phyloP scores from a whole-genome alignment of 176 grass and related monocot genomes.

The Dactylis glomerata region DNA sequence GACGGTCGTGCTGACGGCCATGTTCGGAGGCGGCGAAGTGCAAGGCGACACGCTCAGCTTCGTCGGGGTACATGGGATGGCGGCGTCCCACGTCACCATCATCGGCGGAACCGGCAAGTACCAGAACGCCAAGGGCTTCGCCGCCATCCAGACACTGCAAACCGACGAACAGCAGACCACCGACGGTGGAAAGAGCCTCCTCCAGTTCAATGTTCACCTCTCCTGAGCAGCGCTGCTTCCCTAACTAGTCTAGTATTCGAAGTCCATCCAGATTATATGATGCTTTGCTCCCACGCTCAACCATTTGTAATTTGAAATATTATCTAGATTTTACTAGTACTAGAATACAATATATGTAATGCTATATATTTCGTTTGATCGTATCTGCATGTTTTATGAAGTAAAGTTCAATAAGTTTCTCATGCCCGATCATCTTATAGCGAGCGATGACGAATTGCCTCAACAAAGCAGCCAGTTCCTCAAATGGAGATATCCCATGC shows the following conservation, averaged over 20 bases:
- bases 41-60: slow-evolving; percentile 70
- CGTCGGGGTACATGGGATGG: slow-evolving; percentile 59
- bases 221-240: slow-evolving; percentile 21
- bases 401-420: no score
- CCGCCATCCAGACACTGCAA: slow-evolving; percentile 55
- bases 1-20: slow-evolving; percentile 60
- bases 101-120: slow-evolving; percentile 80
- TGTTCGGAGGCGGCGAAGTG: slow-evolving; percentile 43
- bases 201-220: slow-evolving; percentile 63
- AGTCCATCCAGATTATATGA: not conserved
- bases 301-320: not conserved
- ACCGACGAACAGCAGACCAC: slow-evolving; percentile 46
- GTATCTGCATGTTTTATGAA: no score
- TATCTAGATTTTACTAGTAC: no score
- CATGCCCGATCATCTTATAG: slow-evolving; percentile 23
- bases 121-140: slow-evolving; percentile 63
- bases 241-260: not conserved
- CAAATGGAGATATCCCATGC: slow-evolving; percentile 43
- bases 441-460: slow-evolving; percentile 61
- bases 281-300: not conserved
- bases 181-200: slow-evolving; percentile 61
- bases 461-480: slow-evolving; percentile 26
- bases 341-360: no score
- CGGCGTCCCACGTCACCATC: slow-evolving; percentile 59
- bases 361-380: no score